Conservation (phyloP, 2,329 filamentous ascomycete species). For the Pseudocercospora macadamiae region DNA sequence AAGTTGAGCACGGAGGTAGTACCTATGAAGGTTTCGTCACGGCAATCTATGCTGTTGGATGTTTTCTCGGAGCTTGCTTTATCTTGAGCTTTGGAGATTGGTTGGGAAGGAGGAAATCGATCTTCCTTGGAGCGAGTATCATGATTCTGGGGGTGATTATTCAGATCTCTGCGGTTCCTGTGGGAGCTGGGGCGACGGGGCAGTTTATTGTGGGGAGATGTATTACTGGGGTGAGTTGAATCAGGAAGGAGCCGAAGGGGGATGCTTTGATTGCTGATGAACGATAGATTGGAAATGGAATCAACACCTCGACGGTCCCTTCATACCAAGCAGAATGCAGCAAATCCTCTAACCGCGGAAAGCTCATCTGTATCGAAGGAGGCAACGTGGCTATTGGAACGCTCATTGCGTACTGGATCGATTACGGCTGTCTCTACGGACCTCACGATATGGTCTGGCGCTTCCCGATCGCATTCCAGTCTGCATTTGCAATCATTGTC, state of each 20-base stretch:
- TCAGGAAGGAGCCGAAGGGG: no score
- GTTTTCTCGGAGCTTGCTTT: conserved; percentile 45
- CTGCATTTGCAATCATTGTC: conserved; percentile 52
- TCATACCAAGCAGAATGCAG: conserved; percentile 60
- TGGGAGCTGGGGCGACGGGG: conserved; percentile 42
- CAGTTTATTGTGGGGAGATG: conserved; percentile 58
- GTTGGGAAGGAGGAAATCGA: conserved; percentile 47
- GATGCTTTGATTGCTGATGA: no score
- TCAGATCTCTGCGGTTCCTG: conserved; percentile 38
- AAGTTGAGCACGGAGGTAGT: conserved; percentile 42
- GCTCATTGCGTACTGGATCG: conserved; percentile 56
- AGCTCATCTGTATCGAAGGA: conserved; percentile 64
- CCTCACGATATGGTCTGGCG: conserved; percentile 49
- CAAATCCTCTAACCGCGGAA: conserved; percentile 60
- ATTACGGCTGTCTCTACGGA: conserved; percentile 48
- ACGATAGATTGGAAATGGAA: conserved; percentile 60
- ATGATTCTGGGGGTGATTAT: conserved; percentile 50
- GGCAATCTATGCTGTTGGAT: conserved; percentile 57
- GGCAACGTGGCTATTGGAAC: conserved; percentile 57
- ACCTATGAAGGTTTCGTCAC: conserved; percentile 56
- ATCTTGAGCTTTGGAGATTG: conserved; percentile 44
- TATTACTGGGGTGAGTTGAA: conserved; percentile 57
- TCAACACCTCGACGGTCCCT: conserved; percentile 59
- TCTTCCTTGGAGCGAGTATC: conserved; percentile 45
- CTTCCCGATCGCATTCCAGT: conserved; percentile 59